phyloP scores from a whole-genome alignment of 176 grass and related monocot genomes.

The Urochloa ruziziensis region DNA sequence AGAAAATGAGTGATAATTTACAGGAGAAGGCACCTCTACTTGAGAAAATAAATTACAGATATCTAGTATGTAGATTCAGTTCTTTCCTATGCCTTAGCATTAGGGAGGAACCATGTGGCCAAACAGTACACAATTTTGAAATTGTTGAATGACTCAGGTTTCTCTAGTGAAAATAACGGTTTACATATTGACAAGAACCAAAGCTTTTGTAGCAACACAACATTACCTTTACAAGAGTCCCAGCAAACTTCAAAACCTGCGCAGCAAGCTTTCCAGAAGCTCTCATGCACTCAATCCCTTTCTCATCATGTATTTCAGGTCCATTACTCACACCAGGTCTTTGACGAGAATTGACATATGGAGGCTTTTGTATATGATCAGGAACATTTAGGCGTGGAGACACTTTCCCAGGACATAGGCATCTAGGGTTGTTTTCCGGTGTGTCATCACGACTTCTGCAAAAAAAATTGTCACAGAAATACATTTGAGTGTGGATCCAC shows the following conservation, averaged over 20 bases:
- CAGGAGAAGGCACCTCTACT: neutral
- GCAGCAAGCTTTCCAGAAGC: slow-evolving; percentile 88
- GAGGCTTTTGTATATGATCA: slow-evolving; percentile 70
- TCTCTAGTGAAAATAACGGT: slow-evolving; percentile 1
- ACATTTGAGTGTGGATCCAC: neutral
- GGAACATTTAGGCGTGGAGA: slow-evolving; percentile 80
- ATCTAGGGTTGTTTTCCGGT: slow-evolving; percentile 54
- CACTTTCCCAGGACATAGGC: slow-evolving; percentile 71
- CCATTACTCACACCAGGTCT: slow-evolving; percentile 53
- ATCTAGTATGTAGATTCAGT: slow-evolving; percentile 5
- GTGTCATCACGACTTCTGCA: slow-evolving; percentile 56
- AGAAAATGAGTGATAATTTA: slow-evolving; percentile 1
- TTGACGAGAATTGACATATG: slow-evolving; percentile 67
- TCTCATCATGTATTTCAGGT: slow-evolving; percentile 84
- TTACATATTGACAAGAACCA: slow-evolving; percentile 12
- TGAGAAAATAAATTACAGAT: slow-evolving; percentile 10
- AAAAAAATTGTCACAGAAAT: slow-evolving; percentile 4
- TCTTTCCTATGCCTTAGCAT: slow-evolving; percentile 3
- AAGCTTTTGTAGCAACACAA: slow-evolving; percentile 19
- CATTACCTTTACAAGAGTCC: slow-evolving; percentile 86
- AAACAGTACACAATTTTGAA: neutral
- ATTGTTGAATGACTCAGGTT: neutral
- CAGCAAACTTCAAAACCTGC: slow-evolving; percentile 86
- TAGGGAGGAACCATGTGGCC: no score
- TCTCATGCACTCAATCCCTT: slow-evolving; percentile 84